phyloP scores from a whole-genome alignment of 208 protist genomes.

The Trichomonas tenax region DNA sequence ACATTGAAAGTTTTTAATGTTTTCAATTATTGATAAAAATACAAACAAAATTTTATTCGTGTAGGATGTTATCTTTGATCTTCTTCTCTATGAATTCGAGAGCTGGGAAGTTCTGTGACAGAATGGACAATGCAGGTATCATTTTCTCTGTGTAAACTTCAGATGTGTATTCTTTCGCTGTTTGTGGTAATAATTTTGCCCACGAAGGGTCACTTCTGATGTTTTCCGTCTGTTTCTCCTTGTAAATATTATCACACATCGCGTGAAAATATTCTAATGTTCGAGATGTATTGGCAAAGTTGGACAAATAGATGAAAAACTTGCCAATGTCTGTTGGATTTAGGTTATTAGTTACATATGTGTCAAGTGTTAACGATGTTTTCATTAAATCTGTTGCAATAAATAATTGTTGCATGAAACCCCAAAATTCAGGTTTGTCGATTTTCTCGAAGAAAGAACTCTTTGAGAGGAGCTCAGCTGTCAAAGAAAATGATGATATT shows the following conservation, averaged over 20 bases:
- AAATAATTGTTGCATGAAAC: background rate
- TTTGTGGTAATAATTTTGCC: background rate
- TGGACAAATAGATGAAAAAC: background rate
- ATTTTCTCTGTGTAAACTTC: background rate
- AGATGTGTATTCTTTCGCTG: background rate
- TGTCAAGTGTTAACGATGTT: background rate
- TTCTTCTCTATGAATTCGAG: background rate
- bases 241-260: background rate
- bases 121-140: background rate
- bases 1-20: no score
- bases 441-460: background rate
- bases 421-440: background rate
- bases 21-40: background rate
- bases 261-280: background rate
- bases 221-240: background rate
- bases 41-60: background rate
- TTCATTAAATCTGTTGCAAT: background rate
- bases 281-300: background rate
- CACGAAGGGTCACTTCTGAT: background rate
- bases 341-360: background rate
- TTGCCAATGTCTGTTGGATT: background rate
- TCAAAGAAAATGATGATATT: background rate
- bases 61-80: background rate
- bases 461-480: background rate
- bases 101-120: background rate